These are phyloP conservation scores for Exserohilum turcica DNA, from an alignment of 2,329 filamentous ascomycete species.

Conservation along the genomic window DNA sequence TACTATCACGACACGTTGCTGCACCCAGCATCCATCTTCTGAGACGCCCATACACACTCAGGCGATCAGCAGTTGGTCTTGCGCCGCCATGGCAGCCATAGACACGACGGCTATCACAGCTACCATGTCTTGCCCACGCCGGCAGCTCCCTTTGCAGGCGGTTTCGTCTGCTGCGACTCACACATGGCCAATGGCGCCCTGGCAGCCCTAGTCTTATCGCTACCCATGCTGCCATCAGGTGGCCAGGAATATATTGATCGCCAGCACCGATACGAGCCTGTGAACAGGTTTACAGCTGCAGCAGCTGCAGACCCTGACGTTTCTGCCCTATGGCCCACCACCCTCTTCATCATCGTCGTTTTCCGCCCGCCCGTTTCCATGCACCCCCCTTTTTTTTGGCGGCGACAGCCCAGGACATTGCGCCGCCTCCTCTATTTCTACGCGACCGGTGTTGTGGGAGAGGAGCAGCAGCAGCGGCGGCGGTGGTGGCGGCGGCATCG, in stretches of 20 bases:
- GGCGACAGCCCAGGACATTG: neutral
- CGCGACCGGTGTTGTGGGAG: no score
- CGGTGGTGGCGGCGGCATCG: neutral
- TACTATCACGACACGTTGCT: neutral
- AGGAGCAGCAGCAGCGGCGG: no score
- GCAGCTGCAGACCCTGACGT: slow-evolving; percentile 4
- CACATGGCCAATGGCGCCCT: slow-evolving; percentile 9
- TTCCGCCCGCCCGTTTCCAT: neutral
- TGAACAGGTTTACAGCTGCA: slow-evolving; percentile 7
- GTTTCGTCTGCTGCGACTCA: slow-evolving; percentile 15
- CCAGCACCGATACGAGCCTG: slow-evolving; percentile 8
- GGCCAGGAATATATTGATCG: slow-evolving; percentile 21
- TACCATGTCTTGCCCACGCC: slow-evolving; percentile 3
- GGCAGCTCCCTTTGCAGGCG: slow-evolving; percentile 9
- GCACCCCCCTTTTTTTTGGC: neutral
- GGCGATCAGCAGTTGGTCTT: slow-evolving; percentile 1
- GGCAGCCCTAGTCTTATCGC: slow-evolving; percentile 11
- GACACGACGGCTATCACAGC: neutral
- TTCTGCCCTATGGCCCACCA: slow-evolving; percentile 3
- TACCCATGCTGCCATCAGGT: slow-evolving; percentile 19
- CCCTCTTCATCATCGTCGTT: neutral
- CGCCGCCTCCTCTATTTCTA: neutral
- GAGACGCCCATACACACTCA: slow-evolving; percentile 21
- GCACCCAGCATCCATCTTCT: slow-evolving; percentile 6
- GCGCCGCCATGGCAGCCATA: neutral